Evolutionary conservation across 257 asterid genomes (phyloP).

Genomic region (Haberlea rhodopensis): DNA sequence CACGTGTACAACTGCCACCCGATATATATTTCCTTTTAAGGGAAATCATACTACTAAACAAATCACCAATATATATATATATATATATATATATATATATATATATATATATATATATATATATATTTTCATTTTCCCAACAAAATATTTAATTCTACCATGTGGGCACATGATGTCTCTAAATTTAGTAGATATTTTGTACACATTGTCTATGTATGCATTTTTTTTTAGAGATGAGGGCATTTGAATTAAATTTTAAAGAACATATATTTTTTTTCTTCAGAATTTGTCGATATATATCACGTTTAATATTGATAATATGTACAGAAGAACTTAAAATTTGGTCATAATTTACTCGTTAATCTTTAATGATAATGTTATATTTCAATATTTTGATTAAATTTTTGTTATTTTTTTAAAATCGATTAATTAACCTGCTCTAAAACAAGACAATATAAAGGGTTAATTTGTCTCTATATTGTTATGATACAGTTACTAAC

Average conservation of each 20-base stretch:
- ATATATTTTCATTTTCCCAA: conserved; percentile 15
- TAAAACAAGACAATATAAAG: too few relatives aligned
- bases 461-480: not conserved
- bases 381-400: too few relatives aligned
- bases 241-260: too few relatives aligned
- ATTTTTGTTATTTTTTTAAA: too few relatives aligned
- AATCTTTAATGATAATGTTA: too few relatives aligned
- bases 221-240: not conserved
- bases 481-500: not conserved
- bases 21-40: conserved; percentile 9
- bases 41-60: conserved; percentile 23
- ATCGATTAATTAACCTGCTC: too few relatives aligned
- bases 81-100: not conserved
- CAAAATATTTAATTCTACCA: conserved; percentile 27
- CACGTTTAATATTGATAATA: too few relatives aligned
- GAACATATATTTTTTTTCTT: too few relatives aligned
- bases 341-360: too few relatives aligned
- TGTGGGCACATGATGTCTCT: conserved; percentile 29
- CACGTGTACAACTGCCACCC: conserved; percentile 39
- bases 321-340: too few relatives aligned
- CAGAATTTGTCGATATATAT: too few relatives aligned
- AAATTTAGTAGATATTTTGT: not conserved
- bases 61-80: conserved; percentile 1
- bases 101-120: not conserved
- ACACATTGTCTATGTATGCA: not conserved